Conservation (phyloP, 495 filamentous ascomycete genomes). For the Neurospora sp. region DNA sequence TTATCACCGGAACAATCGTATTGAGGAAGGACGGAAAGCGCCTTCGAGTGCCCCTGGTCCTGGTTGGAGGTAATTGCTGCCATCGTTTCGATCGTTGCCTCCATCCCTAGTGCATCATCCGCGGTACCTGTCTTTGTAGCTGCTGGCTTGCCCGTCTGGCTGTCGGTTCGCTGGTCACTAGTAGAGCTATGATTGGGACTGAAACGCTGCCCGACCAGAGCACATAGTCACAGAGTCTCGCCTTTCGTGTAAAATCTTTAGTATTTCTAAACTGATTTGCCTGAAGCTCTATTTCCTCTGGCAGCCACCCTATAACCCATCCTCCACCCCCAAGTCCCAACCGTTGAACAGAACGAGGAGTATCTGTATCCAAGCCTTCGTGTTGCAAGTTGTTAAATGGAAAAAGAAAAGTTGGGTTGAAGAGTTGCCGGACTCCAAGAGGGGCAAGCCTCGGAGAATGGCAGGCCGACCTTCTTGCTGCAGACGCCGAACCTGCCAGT, state of each 20-base stretch:
- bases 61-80: neutral
- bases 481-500: slow-evolving; percentile 21
- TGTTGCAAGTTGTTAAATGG: neutral
- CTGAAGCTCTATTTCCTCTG: too few relatives aligned
- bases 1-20: neutral
- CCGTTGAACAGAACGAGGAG: neutral
- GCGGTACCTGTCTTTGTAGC: too few relatives aligned
- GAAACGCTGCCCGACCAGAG: too few relatives aligned
- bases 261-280: too few relatives aligned
- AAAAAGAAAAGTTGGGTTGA: neutral
- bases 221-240: too few relatives aligned
- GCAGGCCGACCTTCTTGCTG: slow-evolving; percentile 9
- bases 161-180: too few relatives aligned
- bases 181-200: too few relatives aligned
- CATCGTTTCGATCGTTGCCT: neutral
- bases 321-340: too few relatives aligned
- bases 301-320: too few relatives aligned
- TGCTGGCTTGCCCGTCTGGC: too few relatives aligned
- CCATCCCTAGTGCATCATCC: too few relatives aligned
- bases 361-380: neutral
- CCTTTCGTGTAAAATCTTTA: too few relatives aligned
- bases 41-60: neutral
- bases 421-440: neutral
- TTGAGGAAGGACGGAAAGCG: neutral
- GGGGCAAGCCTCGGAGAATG: neutral